Base-by-base conservation (phyloP, 257 asterid species). In the Lithospermum erythrorhizon region DNA sequence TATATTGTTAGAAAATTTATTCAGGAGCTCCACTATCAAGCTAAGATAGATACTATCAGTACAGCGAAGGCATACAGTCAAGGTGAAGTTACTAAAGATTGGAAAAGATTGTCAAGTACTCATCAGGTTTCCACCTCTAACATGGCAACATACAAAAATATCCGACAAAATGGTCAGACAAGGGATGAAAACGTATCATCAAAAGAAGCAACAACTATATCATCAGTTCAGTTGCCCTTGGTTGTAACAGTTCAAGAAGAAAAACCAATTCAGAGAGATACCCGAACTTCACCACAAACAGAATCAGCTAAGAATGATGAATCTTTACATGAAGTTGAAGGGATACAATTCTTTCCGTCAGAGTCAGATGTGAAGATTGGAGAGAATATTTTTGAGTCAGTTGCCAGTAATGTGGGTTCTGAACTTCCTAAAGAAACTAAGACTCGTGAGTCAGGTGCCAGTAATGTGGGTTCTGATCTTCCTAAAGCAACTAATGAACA, bases 21-120 rank as follows among this genome's bases (percentile, higher is more conserved):
- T 55, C 87, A 79, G 70, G 94, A 83, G 82, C 68, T 91, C 70
- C 68, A 73, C 49, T 53, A 82, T 71, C 64, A 73, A 32, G 75
- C 77, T 54, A 73, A 55, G 68, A 73, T 64, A 56, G 59, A 80
- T 22, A 21, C 74, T 16, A 10, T 58, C 47, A 65, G 55, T 55
- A 32, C 63, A 58, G 59, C 21, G 57, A 64, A 47, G n/a, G 35
- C 64, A 14, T 55, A 25, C 61, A 29, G 18, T 3, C 58, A 75
- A 53, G n/a, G 15, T 64, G 62, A 58, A 59, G 65, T 6, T 53
- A 23, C 48, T 4, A n/a, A 25, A 29, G 51, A 53, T 23, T 47
- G 20, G 23, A 59, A 58, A 23, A 48, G 19, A 53, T 64, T 69
- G 18, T 0, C 29, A 20, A 70, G 67, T 59, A 9, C 15, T 32